Evolutionary conservation across 345 rosid species (phyloP), one percentile per base, ranked within the genome.

Genomic region (Populus simonii): DNA sequence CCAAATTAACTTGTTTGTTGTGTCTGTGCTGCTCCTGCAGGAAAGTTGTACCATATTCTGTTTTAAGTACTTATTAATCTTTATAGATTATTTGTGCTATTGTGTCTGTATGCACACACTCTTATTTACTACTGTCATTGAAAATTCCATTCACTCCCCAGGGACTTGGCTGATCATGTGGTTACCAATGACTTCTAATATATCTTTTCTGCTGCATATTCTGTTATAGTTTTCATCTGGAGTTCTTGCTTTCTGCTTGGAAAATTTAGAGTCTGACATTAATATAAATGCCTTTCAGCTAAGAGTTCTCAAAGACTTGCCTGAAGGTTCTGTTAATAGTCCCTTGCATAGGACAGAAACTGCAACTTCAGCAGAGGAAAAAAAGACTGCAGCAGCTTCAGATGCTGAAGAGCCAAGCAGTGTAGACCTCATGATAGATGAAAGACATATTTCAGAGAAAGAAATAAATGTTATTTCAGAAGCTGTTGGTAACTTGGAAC

Each of bases 281-380:
- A 27, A 74, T 79, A 10, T 75, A 72, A 65, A 75, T 84, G 31
- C 77, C 62, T 89, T 89, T 86, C 92, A 89, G 93, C 79, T 86
- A 70, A 89, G 86, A 84, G 71, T 79, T 68, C 78, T 80, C 82
- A 86, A 80, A 85, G 90, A 88, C 79, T 82, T 87, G 78, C 81
- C 80, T 36, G 92, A 83, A 76, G 72, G 76, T 80, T 81, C 90
- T 77, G 81, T 75, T 83, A 69, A 36, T 66, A 43, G 72, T 75
- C 70, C 66, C 75, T 71, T 76, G 67, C 69, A 76, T 78, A 78
- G 53, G 80, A 67, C 73, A 61, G 84, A 75, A 82, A 80, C 81
- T 43, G 75, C 73, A 85, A 82, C 70, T 41, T 72, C 80, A 74
- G 88, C 78, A 77, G 86, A 83, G 68, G 88, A 74, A 83, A 82